Percentiles rank a stretch among this genome's conserved stretches.
Conservation (phyloP, 371 early-diverging fungal genomes). For the Mortierella sp. region DNA sequence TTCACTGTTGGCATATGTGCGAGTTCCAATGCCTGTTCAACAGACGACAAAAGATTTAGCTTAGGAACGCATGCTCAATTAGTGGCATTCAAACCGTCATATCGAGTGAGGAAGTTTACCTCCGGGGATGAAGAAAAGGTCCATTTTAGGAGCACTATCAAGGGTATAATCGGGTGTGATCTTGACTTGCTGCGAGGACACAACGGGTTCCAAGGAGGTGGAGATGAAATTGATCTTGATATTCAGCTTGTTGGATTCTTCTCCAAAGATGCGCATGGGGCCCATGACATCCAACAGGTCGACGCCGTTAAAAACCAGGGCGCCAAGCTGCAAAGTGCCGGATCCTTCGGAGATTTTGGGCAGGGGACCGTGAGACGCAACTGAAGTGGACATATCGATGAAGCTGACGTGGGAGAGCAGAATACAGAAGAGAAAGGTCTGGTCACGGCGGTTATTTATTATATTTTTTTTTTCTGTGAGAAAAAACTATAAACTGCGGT, state of each 20-base stretch:
- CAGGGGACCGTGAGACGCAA: slow-evolving; percentile 5
- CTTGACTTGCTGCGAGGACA: slow-evolving; percentile 1
- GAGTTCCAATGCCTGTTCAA: not conserved
- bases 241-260: not conserved
- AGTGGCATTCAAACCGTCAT: too few species aligned
- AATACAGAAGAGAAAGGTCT: too few species aligned
- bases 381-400: not conserved
- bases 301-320: slow-evolving; percentile 14
- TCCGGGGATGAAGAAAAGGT: slow-evolving; percentile 28
- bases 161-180: slow-evolving; percentile 24
- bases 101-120: too few species aligned
- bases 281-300: slow-evolving; percentile 26
- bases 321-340: slow-evolving; percentile 5
- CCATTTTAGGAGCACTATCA: slow-evolving; percentile 22
- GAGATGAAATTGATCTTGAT: slow-evolving; percentile 14
- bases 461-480: too few species aligned
- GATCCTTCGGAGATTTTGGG: slow-evolving; percentile 8
- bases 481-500: too few species aligned
- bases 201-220: slow-evolving; percentile 4
- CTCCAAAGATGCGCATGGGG: slow-evolving; percentile 22
- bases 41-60: not conserved
- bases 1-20: not conserved
- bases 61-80: too few species aligned
- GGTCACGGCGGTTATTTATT: too few species aligned
- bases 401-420: too few species aligned